Conservation (phyloP, 768 basidiomycete genomes). For the Boletus rubroflammeus region DNA sequence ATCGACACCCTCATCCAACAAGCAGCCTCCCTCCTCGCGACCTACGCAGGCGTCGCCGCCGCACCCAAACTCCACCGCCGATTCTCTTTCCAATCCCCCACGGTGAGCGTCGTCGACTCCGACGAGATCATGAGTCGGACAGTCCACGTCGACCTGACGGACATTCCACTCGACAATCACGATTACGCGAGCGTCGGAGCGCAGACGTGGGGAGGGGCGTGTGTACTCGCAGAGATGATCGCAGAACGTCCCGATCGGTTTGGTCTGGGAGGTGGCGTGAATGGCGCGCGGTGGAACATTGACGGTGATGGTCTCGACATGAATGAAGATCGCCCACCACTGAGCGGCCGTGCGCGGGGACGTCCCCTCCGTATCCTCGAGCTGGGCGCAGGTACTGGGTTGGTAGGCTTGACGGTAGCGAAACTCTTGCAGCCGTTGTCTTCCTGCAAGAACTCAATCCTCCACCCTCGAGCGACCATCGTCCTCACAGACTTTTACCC, state of each 20-base stretch:
- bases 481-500: slow-evolving; percentile 51
- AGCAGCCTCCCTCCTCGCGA: slow-evolving; percentile 61
- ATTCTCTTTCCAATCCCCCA: slow-evolving; percentile 43
- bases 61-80: slow-evolving; percentile 55
- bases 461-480: slow-evolving; percentile 23
- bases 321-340: background rate
- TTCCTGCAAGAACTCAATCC: background rate
- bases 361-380: slow-evolving; percentile 43
- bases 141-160: slow-evolving; percentile 49
- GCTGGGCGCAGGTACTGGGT: slow-evolving; percentile 56
- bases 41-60: slow-evolving; percentile 59
- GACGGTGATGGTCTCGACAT: background rate
- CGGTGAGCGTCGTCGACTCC: too few species aligned
- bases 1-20: slow-evolving; percentile 43
- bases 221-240: slow-evolving; percentile 74
- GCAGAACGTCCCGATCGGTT: slow-evolving; percentile 53
- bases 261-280: slow-evolving; percentile 29
- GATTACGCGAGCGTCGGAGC: slow-evolving; percentile 74
- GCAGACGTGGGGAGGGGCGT: slow-evolving; percentile 88
- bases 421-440: slow-evolving; percentile 25
- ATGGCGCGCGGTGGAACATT: background rate
- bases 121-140: slow-evolving; percentile 8
- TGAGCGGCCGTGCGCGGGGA: background rate
- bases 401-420: slow-evolving; percentile 43
- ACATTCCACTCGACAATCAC: slow-evolving; percentile 66